Evolutionary conservation across 2,329 filamentous ascomycete genomes (phyloP).

Genomic region (Xenosphaeropsis pyriputrescens): DNA sequence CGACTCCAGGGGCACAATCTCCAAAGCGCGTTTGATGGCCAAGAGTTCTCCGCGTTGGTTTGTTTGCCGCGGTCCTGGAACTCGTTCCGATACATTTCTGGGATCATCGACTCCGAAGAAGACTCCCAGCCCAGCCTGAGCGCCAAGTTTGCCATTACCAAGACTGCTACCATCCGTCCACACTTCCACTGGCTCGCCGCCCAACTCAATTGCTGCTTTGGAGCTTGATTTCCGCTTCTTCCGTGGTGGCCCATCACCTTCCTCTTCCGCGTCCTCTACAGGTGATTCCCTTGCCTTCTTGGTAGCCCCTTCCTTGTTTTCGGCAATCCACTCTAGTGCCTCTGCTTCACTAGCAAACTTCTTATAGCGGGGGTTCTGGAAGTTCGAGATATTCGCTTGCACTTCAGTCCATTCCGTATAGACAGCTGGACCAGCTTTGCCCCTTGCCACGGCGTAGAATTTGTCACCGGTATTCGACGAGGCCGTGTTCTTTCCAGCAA

Average conservation of each 20-base stretch:
- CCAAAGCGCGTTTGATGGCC: constrained; percentile 70
- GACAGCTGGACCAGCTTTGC: constrained; percentile 36
- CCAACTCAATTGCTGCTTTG: neutral
- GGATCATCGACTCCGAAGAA: constrained; percentile 42
- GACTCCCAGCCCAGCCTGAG: constrained; percentile 46
- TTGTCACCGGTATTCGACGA: constrained; percentile 22
- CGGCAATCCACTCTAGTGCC: constrained; percentile 46
- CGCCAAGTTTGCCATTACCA: constrained; percentile 39
- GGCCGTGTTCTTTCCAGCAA: constrained; percentile 38
- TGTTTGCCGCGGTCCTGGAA: constrained; percentile 44
- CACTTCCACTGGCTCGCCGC: constrained; percentile 23
- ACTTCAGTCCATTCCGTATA: constrained; percentile 55
- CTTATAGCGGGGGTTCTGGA: constrained; percentile 55
- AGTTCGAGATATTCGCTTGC: constrained; percentile 57
- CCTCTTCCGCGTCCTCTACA: neutral
- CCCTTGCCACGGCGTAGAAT: constrained; percentile 49
- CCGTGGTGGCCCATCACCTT: neutral
- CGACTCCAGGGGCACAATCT: constrained; percentile 54
- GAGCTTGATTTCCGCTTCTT: constrained; percentile 1
- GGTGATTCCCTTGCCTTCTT: constrained; percentile 5
- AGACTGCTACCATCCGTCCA: constrained; percentile 51
- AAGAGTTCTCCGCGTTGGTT: constrained; percentile 95
- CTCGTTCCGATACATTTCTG: constrained; percentile 33
- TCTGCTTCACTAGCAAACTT: constrained; percentile 54
- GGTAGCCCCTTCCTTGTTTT: constrained; percentile 36